phyloP scores from a whole-genome alignment of 2,329 filamentous ascomycete species.

The Ustulina deusta region DNA sequence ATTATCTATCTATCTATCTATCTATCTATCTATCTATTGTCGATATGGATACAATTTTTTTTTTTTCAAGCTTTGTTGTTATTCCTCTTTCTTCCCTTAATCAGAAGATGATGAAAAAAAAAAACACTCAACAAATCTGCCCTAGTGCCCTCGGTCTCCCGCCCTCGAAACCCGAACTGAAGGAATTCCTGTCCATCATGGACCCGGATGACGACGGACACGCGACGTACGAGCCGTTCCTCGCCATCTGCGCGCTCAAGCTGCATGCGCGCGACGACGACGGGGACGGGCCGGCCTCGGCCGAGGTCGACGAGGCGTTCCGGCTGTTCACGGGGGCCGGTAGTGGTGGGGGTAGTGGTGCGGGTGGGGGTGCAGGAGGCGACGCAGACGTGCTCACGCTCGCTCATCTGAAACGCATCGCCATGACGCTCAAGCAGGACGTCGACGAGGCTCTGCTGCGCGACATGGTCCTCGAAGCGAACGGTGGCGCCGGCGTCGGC shows the following conservation, averaged over 20 bases:
- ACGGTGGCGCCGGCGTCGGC: constrained; percentile 78
- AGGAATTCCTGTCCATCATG: constrained; percentile 81
- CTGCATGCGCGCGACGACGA: constrained; percentile 71
- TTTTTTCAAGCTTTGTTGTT: not conserved
- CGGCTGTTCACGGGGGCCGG: constrained; percentile 76
- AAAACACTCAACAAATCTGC: not conserved
- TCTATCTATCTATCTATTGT: too few species aligned
- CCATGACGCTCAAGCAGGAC: constrained; percentile 84
- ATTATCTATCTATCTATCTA: too few species aligned
- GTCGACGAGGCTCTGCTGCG: constrained; percentile 84
- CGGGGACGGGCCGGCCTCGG: constrained; percentile 64
- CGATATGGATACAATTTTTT: too few species aligned
- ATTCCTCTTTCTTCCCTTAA: not conserved
- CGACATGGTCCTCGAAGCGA: constrained; percentile 97
- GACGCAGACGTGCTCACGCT: constrained; percentile 74
- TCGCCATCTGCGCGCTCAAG: constrained; percentile 89
- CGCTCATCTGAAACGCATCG: constrained; percentile 80
- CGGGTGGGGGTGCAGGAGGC: constrained; percentile 31
- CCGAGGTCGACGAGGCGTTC: constrained; percentile 86
- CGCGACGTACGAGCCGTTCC: constrained; percentile 82
- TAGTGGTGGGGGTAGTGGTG: constrained; percentile 36
- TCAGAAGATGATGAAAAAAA: not conserved
- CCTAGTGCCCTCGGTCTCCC: constrained; percentile 83
- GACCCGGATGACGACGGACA: constrained; percentile 85
- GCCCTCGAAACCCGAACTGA: constrained; percentile 74